phyloP scores from a whole-genome alignment of 192 early-diverging fungal species.

The Entomortierella lignicola region DNA sequence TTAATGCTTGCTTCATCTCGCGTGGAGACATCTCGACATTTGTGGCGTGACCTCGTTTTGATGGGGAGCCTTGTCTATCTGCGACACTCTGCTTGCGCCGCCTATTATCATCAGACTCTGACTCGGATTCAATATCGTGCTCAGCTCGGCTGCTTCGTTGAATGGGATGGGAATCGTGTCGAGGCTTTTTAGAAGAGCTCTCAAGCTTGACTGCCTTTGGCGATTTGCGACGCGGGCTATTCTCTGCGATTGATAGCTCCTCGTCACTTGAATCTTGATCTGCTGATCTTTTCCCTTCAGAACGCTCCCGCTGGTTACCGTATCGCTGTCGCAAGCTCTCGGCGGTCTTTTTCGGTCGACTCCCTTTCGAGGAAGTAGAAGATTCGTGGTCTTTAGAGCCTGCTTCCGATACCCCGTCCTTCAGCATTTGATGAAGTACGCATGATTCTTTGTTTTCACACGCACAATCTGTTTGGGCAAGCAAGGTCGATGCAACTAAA shows the following conservation, averaged over 20 bases:
- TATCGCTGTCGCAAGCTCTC: conserved; percentile 42
- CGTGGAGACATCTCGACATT: conserved; percentile 35
- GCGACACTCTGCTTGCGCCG: conserved; percentile 15
- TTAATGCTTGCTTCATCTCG: conserved; percentile 44
- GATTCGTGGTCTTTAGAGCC: conserved; percentile 25
- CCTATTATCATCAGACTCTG: conserved; percentile 42
- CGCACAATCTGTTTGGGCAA: conserved; percentile 60
- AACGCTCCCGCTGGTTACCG: conserved; percentile 21
- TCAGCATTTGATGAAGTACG: conserved; percentile 55
- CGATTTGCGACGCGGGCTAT: conserved; percentile 32
- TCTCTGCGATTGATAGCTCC: conserved; percentile 15
- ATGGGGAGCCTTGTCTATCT: conserved; percentile 25
- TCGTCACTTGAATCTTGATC: conserved; percentile 47
- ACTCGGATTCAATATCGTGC: conserved; percentile 21
- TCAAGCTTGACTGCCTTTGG: conserved; percentile 29
- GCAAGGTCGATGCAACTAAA: conserved; percentile 45
- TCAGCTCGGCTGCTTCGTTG: conserved; percentile 1
- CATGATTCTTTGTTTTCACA: conserved; percentile 56
- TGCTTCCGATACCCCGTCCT: conserved; percentile 44
- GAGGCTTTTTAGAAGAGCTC: conserved; percentile 36
- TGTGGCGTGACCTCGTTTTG: conserved; percentile 5
- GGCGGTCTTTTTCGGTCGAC: conserved; percentile 16
- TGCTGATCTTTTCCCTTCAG: conserved; percentile 24
- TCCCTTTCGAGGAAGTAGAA: conserved; percentile 11
- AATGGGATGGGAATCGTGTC: conserved; percentile 10